Conservation (phyloP, 345 rosid genomes). For the Leavenworthia alabamica region DNA sequence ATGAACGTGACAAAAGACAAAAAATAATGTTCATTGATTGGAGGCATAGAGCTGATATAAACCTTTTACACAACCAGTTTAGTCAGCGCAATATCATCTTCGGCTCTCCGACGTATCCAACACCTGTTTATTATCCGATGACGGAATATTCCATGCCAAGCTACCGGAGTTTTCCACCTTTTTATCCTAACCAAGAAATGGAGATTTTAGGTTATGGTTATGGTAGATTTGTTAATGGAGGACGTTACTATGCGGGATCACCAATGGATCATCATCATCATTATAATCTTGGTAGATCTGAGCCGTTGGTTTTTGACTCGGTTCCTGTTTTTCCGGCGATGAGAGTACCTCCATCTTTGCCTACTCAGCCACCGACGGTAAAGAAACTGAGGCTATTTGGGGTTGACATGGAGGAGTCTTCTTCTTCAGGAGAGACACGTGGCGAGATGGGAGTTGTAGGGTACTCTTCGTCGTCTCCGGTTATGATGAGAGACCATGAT, state of each 20-base stretch:
- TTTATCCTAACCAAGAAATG: constrained; percentile 8
- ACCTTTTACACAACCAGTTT: constrained; percentile 13
- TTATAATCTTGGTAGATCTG: constrained; percentile 29
- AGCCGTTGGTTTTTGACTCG: constrained; percentile 47
- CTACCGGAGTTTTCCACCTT: constrained; percentile 14
- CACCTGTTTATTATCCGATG: constrained; percentile 19
- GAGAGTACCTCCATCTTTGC: background rate
- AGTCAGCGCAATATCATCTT: constrained; percentile 12
- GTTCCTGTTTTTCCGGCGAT: constrained; percentile 43
- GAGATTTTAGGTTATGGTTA: constrained; percentile 29
- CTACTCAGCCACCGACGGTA: constrained; percentile 6
- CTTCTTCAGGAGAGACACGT: constrained; percentile 28
- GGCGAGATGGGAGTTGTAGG: constrained; percentile 11
- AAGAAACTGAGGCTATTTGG: constrained; percentile 62
- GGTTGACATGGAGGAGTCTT: constrained; percentile 56
- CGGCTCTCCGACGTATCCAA: constrained; percentile 11
- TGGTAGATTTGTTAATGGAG: constrained; percentile 17
- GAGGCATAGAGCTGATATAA: constrained; percentile 49
- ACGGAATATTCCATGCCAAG: constrained; percentile 11
- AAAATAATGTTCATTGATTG: constrained; percentile 60
- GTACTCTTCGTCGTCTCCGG: constrained; percentile 20
- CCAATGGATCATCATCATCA: constrained; percentile 26
- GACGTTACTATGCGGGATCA: constrained; percentile 33
- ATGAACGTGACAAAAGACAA: constrained; percentile 39
- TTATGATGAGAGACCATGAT: constrained; percentile 19